Percentiles rank a stretch among this genome's conserved stretches.
These are phyloP conservation scores for Eimeria necatrix DNA, from an alignment of 169 alveolate genomes.

Conservation along the genomic window DNA sequence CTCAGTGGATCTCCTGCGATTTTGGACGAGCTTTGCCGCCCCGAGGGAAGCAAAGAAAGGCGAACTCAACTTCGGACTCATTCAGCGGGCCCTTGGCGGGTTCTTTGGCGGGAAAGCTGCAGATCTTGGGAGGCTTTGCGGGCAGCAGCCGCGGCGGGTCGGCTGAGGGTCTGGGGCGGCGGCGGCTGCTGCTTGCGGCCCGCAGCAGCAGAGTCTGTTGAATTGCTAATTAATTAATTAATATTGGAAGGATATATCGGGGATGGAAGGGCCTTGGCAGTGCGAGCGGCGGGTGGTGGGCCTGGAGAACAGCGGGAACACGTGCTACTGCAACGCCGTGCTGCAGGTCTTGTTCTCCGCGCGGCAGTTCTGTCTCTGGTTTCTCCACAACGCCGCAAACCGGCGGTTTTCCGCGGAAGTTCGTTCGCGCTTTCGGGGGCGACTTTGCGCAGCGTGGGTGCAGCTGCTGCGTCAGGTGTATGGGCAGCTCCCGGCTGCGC, in stretches of 20 bases:
- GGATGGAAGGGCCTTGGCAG: neutral
- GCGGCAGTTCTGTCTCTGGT: constrained; percentile 32
- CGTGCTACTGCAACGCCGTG: constrained; percentile 79
- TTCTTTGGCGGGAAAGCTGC: no score
- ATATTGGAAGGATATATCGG: neutral
- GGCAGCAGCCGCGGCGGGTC: no score
- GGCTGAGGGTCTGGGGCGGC: no score
- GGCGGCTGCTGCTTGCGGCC: no score
- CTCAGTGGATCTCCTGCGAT: no score
- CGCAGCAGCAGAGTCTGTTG: no score
- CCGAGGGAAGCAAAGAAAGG: no score
- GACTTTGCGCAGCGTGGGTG: constrained; percentile 48
- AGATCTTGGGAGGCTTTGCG: no score
- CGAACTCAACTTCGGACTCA: no score
- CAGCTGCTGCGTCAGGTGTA: constrained; percentile 30
- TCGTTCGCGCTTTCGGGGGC: constrained; percentile 69
- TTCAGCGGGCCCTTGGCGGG: no score
- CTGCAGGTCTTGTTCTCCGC: constrained; percentile 61
- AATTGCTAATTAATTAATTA: no score
- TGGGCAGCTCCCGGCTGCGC: neutral
- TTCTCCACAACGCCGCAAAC: neutral
- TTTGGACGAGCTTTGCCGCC: no score
- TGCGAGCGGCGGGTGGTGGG: constrained; percentile 44
- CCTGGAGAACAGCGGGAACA: constrained; percentile 69
- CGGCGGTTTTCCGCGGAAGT: neutral